These are phyloP conservation scores for Nakazawaea anatomiae DNA, from an alignment of 805 yeast species.

Conservation along the genomic window DNA sequence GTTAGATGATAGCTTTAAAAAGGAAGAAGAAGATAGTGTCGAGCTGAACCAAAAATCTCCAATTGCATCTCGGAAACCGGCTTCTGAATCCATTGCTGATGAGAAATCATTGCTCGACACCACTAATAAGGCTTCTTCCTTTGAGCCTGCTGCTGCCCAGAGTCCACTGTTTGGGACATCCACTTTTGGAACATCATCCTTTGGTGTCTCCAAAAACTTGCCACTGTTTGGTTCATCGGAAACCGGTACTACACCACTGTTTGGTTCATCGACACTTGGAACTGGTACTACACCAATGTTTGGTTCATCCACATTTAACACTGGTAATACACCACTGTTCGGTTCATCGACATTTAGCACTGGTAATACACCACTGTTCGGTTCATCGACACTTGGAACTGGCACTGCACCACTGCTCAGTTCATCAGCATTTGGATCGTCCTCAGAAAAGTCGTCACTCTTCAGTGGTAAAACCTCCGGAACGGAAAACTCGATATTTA, in stretches of 20 bases:
- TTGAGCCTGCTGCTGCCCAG: too few species aligned
- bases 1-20: too few species aligned
- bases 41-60: too few species aligned
- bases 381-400: not conserved
- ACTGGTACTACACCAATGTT: not conserved
- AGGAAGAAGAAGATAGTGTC: too few species aligned
- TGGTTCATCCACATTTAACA: not conserved
- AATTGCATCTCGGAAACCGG: too few species aligned
- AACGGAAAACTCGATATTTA: constrained; percentile 10
- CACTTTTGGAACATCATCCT: not conserved
- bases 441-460: constrained; percentile 4
- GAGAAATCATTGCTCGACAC: too few species aligned
- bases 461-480: constrained; percentile 16
- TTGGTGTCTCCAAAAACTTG: not conserved
- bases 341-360: not conserved
- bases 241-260: not conserved
- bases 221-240: not conserved
- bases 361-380: not conserved
- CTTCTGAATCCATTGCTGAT: too few species aligned
- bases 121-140: too few species aligned
- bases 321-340: not conserved
- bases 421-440: not conserved
- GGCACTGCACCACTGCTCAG: not conserved
- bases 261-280: not conserved
- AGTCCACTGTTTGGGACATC: not conserved